Base-by-base conservation (phyloP, 2,329 filamentous ascomycete genomes). In the Colletotrichum graminicola region DNA sequence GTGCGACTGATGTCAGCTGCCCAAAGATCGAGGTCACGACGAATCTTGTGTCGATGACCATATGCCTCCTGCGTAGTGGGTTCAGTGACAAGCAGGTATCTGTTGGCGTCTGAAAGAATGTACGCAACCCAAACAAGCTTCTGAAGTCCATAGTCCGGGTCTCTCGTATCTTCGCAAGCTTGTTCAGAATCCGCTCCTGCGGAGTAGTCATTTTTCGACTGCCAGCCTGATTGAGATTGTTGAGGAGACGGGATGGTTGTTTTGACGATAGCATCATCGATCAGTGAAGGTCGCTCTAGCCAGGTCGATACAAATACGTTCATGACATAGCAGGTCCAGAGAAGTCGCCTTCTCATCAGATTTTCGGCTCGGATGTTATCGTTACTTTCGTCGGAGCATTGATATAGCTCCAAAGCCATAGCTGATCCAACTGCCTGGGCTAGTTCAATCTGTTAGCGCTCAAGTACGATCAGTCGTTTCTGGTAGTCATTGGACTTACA, bases 251-350 rank as follows among this genome's bases (percentile, higher is more conserved):
- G 51, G 1, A 71, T 36, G 14, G 60, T 60, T 7, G 63, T 43
- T 26, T 67, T 71, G 57, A 71, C 41, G 2, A 71, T 18, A 4
- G 67, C 36, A 43, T 67, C 67, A 26, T 71, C 67, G 1, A 71
- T 71, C 3, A 71, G 6, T 4, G 67, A 71, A 3, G 67, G 67
- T 1, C 67, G 56, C 34, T 71, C 67, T 10, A 71, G 63, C 67
- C 67, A 71, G 10, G 67, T 62, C 14, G 67, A 62, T 5, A 71
- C 64, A 26, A 62, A 67, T 1, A 51, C 51, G 34, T 71, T 71
- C 16, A 71, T 62, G 10, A 71, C 29, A 34, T 71, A 71, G 34
- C 63, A 67, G 12, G 64, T 71, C 63, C 67, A 71, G 29, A 71
- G 67, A 5, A 71, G 32, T 12, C 57, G 18, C n/a, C n/a, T 67